These are phyloP conservation scores for Nevesoporus exiguus DNA, from an alignment of 768 basidiomycete genomes.

Conservation along the genomic window DNA sequence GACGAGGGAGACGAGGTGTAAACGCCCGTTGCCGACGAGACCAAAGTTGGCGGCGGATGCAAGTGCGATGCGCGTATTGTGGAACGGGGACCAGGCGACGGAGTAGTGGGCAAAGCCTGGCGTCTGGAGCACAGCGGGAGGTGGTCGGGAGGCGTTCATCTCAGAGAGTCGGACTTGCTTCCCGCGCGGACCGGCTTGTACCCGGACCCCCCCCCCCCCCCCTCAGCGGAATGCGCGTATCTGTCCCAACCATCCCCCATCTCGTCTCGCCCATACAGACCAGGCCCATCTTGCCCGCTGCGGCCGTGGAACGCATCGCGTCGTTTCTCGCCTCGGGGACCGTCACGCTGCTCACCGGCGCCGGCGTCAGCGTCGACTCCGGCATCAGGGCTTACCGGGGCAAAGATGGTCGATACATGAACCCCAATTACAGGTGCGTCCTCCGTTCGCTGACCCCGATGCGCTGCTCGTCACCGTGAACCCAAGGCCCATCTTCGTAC, in stretches of 20 bases:
- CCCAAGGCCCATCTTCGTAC: constrained; percentile 55
- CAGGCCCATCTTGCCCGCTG: constrained; percentile 41
- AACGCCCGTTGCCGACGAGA: constrained; percentile 90
- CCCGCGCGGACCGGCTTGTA: neutral
- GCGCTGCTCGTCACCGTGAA: neutral
- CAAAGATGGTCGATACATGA: constrained; percentile 79
- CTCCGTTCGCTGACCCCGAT: neutral
- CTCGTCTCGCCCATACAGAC: constrained; percentile 39
- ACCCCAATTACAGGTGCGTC: constrained; percentile 81
- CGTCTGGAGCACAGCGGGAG: constrained; percentile 57
- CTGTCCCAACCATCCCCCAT: constrained; percentile 72
- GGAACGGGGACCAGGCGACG: constrained; percentile 84
- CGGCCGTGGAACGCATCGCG: constrained; percentile 59
- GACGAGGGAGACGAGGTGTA: constrained; percentile 60
- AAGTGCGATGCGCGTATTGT: constrained; percentile 67
- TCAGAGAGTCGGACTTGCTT: neutral
- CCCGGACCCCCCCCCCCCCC: neutral
- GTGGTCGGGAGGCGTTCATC: constrained; percentile 17
- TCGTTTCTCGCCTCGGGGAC: constrained; percentile 69
- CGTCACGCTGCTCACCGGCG: constrained; percentile 77
- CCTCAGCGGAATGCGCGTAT: constrained; percentile 63
- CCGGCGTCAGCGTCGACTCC: constrained; percentile 93
- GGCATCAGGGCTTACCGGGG: constrained; percentile 96
- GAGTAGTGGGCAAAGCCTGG: constrained; percentile 84
- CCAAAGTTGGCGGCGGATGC: constrained; percentile 93